These are phyloP conservation scores for Jasminum sambac DNA, from an alignment of 257 asterid species.

Conservation along the genomic window DNA sequence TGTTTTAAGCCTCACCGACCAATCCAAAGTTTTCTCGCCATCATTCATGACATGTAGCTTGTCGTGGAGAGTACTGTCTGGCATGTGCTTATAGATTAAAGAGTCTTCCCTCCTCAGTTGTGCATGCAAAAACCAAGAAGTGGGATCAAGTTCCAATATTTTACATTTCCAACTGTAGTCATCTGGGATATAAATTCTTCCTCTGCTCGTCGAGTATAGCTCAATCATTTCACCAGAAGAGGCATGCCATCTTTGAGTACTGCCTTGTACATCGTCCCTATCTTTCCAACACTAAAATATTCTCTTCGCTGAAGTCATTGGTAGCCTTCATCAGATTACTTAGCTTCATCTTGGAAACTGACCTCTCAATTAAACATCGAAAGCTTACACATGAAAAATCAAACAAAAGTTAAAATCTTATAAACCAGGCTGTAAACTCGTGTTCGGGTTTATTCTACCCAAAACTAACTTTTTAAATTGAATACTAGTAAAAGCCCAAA, in stretches of 20 bases:
- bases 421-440: too few relatives aligned
- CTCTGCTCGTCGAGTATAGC: conserved; percentile 40
- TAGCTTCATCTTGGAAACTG: conserved; percentile 45
- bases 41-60: conserved; percentile 28
- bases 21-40: conserved; percentile 29
- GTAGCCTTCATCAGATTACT: conserved; percentile 48
- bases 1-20: conserved; percentile 41
- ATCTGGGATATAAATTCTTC: conserved; percentile 46
- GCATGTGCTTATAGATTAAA: conserved; percentile 47
- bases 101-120: conserved; percentile 38
- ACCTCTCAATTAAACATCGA: conserved; percentile 46
- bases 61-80: conserved; percentile 40
- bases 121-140: conserved; percentile 51
- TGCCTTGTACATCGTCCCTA: conserved; percentile 43
- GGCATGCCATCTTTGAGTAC: conserved; percentile 38
- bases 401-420: neutral
- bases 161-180: conserved; percentile 42
- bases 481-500: too few relatives aligned
- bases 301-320: conserved; percentile 34
- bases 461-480: too few relatives aligned
- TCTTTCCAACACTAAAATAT: conserved; percentile 40
- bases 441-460: too few relatives aligned
- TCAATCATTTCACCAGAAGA: conserved; percentile 45
- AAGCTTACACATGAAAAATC: conserved; percentile 27
- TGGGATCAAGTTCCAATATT: conserved; percentile 42